Evolutionary conservation across 2,329 filamentous ascomycete species (phyloP).

Genomic region (Thermoascus crustaceus): DNA sequence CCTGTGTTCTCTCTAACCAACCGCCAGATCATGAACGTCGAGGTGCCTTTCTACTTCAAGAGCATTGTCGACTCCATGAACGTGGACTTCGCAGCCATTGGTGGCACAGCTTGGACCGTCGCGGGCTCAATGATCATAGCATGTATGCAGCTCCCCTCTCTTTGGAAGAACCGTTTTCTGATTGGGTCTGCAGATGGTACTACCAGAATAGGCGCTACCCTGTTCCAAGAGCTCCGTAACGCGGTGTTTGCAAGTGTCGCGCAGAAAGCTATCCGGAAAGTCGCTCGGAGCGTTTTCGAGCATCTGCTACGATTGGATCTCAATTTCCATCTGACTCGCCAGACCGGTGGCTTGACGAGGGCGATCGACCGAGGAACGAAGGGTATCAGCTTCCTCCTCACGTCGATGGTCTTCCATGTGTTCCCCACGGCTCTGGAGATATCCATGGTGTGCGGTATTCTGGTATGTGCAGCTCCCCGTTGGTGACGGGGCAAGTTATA

Average conservation of each 20-base stretch:
- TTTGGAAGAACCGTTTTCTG: constrained; percentile 5
- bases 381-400: constrained; percentile 93
- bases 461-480: constrained; percentile 40
- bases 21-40: constrained; percentile 70
- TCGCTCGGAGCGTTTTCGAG: constrained; percentile 86
- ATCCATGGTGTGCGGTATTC: constrained; percentile 85
- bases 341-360: constrained; percentile 87
- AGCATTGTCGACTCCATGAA: constrained; percentile 97
- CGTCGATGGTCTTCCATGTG: constrained; percentile 97
- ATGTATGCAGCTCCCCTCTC: constrained; percentile 41
- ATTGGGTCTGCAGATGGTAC: constrained; percentile 54
- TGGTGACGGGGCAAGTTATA: neutral
- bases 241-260: constrained; percentile 95
- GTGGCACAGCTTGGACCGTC: constrained; percentile 81
- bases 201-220: constrained; percentile 75
- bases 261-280: constrained; percentile 87
- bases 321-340: constrained; percentile 86
- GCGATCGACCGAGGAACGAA: constrained; percentile 97
- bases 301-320: constrained; percentile 83
- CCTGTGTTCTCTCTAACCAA: constrained; percentile 11
- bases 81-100: constrained; percentile 75
- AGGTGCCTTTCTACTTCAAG: constrained; percentile 99
- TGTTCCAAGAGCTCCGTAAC: constrained; percentile 91
- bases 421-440: constrained; percentile 92
- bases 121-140: constrained; percentile 90